Evolutionary conservation across 2,329 filamentous ascomycete species (phyloP), one percentile per base, ranked within the genome.

Genomic region (Xylariaceae sp.): DNA sequence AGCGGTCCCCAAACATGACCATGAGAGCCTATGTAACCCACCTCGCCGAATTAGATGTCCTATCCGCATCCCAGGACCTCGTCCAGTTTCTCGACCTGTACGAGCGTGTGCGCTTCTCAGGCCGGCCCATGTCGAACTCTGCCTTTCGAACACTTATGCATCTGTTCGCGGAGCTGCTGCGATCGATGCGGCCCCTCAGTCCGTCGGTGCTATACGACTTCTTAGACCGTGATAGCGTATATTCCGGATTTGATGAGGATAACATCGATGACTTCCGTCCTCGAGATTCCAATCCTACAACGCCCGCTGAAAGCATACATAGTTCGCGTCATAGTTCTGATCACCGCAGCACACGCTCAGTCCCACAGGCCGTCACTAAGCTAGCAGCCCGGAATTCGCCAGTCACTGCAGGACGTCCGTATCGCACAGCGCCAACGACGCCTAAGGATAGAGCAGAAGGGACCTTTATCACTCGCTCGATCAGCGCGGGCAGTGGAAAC

Each of bases 71-170:
- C 1, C 44, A 49, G 31, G 32, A 46, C 2, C 81, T 59, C 50
- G 71, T 49, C 59, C 78, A 60, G 47, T 98, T 97, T 56, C 65
- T 96, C 14, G 63, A 72, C 1, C 67, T 77, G 14, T 98, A 96
- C 63, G 92, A 97, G 64, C 70, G 76, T 41, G 88, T 88, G 3
- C 81, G 90, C 28, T 98, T 94, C 65, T 89, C 86, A 2, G 76
- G 75, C 0, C 67, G 70, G 4, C 75, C 83, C 1, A 67, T 95
- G 3, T 74, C 77, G 3, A 83, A 89, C 50, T 55, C 64, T 0
- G 74, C 83, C 36, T 97, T 98, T 58, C 74, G 84, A 26, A 66
- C 73, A 15, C 68, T 96, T 19, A 96, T 96, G 88, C 75, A 80
- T 40, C 70, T 85, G 17, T 96, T 97, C 61, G 85, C 89, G 2